Evolutionary conservation across 306 rosid genomes (phyloP).

Genomic region (Amphicarpaea edgeworthii): DNA sequence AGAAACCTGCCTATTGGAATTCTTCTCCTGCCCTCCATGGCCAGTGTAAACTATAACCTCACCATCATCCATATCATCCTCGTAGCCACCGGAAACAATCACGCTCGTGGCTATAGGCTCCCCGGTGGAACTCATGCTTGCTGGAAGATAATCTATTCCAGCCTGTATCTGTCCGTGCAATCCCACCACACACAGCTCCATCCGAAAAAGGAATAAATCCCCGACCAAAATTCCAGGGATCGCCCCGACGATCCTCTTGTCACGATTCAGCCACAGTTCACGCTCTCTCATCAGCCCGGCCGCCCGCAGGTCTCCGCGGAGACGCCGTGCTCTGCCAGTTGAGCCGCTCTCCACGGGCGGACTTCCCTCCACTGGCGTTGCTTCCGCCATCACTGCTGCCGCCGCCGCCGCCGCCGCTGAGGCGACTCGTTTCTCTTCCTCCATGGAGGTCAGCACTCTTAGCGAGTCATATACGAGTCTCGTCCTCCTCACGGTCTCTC

Average conservation of each 20-base stretch:
- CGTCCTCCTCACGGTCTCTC: constrained; percentile 65
- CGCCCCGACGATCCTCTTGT: constrained; percentile 85
- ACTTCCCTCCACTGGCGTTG: too few species aligned
- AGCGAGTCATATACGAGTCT: constrained; percentile 77
- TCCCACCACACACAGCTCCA: constrained; percentile 88
- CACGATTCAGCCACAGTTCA: constrained; percentile 85
- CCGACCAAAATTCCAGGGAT: constrained; percentile 84
- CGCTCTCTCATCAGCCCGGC: constrained; percentile 65
- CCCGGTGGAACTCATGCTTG: constrained; percentile 73
- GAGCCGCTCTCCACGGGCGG: background rate
- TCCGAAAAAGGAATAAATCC: constrained; percentile 78
- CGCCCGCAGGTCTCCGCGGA: constrained; percentile 77
- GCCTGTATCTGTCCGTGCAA: constrained; percentile 89
- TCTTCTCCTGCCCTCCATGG: constrained; percentile 93
- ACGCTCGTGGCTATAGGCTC: constrained; percentile 95
- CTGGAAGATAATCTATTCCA: constrained; percentile 90
- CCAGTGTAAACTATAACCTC: constrained; percentile 84
- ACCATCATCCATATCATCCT: constrained; percentile 86
- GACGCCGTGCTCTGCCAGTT: constrained; percentile 11
- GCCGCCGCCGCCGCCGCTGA: background rate
- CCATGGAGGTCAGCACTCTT: constrained; percentile 57
- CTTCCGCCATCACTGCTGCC: too few species aligned
- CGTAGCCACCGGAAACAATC: constrained; percentile 94
- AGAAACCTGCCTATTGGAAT: constrained; percentile 62
- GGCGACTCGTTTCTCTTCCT: constrained; percentile 51